Percentiles rank a stretch among this genome's conserved stretches.
These are phyloP conservation scores for Acaromyces ingoldii DNA, from an alignment of 1,284 basidiomycete genomes.

Conservation along the genomic window DNA sequence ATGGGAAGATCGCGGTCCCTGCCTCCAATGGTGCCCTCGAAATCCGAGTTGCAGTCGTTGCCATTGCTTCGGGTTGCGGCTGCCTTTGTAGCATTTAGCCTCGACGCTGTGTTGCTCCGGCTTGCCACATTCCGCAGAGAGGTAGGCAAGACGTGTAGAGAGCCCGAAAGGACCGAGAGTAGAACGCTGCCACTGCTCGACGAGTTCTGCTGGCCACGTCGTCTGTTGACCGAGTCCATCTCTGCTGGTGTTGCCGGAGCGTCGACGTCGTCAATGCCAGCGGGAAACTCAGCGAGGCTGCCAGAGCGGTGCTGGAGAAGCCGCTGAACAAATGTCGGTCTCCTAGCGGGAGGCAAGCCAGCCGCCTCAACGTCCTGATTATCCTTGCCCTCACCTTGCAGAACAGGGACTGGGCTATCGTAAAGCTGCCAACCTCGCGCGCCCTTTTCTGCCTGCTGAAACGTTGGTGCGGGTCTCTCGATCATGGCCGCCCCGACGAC, in stretches of 20 bases:
- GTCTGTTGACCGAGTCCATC: too few relatives aligned
- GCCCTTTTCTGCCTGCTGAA: neutral
- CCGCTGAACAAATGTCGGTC: constrained; percentile 4
- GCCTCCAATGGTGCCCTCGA: constrained; percentile 36
- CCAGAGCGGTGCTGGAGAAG: neutral
- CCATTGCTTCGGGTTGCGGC: constrained; percentile 19
- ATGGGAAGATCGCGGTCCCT: constrained; percentile 33
- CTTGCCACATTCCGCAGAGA: too few relatives aligned
- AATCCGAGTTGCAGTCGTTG: constrained; percentile 32
- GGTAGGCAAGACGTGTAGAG: too few relatives aligned
- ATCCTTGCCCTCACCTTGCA: neutral
- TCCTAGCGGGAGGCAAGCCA: constrained; percentile 15
- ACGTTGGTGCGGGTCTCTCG: too few relatives aligned
- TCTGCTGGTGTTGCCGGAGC: too few relatives aligned
- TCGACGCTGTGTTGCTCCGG: too few relatives aligned
- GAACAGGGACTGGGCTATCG: neutral
- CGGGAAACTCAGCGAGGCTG: too few relatives aligned
- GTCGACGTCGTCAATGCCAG: too few relatives aligned
- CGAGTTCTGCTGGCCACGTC: too few relatives aligned
- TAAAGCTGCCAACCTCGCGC: neutral
- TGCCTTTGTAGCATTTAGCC: constrained; percentile 23
- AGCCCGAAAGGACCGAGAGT: too few relatives aligned
- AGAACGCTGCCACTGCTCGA: too few relatives aligned
- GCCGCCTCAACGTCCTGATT: constrained; percentile 3
- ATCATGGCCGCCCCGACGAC: too few relatives aligned